Evolutionary conservation across 495 filamentous ascomycete species (phyloP), one percentile per base, ranked within the genome.

Genomic region (Penicillium manginii): DNA sequence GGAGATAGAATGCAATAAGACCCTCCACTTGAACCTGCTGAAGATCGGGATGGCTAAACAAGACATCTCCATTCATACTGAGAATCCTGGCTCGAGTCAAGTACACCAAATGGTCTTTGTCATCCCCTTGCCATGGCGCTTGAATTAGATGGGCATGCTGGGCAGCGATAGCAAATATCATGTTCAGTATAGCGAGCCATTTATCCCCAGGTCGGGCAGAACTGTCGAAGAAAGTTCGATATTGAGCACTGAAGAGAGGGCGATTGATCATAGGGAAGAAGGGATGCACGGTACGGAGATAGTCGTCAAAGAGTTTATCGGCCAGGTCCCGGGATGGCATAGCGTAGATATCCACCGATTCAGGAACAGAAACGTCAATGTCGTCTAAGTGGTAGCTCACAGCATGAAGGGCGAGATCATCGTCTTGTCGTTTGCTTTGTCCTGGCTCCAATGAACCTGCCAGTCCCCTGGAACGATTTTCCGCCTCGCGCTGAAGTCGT

Each of bases 81-180:
- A 89, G 73, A 37, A 77, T 70, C 60, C 84, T 79, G 42, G 87
- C 87, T 54, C 87, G 77, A n/a, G 56, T 65, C 56, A 65, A 32
- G 48, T 57, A 65, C 32, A 54, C 29, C n/a, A 86, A 55, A 67
- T 88, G 84, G 58, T 86, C 86, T 45, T 75, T 71, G 22, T 80
- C 75, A 59, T 73, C 74, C 6, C 73, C 74, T 39, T 65, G 72
- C 81, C 79, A 84, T 23, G 78, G 72, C 14, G 78, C 81, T 54
- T 79, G 78, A 8, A 71, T 67, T 11, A 89, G 74, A 58, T 84
- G 78, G 18, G 80, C 78, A 67, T 87, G 83, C 53, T 81, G 80
- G 11, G 85, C 78, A 6, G 78, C 77, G 53, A 89, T 88, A 18
- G 87, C 87, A 58, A 90, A 87, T 17, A 89, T 82, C 53, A 88